These are phyloP conservation scores for Aspergillus carlsbadensis DNA, from an alignment of 495 filamentous ascomycete species.

Conservation along the genomic window DNA sequence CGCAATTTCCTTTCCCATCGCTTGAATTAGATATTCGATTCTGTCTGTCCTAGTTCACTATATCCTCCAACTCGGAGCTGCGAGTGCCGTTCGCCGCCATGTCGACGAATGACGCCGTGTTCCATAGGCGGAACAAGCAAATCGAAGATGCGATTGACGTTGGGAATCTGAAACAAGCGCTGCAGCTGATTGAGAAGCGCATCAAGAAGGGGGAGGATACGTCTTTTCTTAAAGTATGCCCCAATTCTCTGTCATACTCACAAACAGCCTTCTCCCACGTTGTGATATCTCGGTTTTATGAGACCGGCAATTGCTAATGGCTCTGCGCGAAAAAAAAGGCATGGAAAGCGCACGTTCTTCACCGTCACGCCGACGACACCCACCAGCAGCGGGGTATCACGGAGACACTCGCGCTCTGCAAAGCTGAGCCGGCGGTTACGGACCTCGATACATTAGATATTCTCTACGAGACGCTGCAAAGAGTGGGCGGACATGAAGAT, in stretches of 20 bases:
- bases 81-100: slow-evolving; percentile 24
- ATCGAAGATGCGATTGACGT: slow-evolving; percentile 58
- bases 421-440: slow-evolving; percentile 46
- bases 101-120: slow-evolving; percentile 42
- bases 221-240: slow-evolving; percentile 36
- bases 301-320: slow-evolving; percentile 10
- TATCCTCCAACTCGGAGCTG: background rate
- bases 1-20: background rate
- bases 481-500: slow-evolving; percentile 32
- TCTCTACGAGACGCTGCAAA: slow-evolving; percentile 37
- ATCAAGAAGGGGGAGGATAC: slow-evolving; percentile 60
- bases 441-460: slow-evolving; percentile 52
- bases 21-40: background rate
- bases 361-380: slow-evolving; percentile 42
- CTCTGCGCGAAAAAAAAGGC: slow-evolving; percentile 31
- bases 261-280: background rate
- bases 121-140: slow-evolving; percentile 56
- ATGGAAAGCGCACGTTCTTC: slow-evolving; percentile 53
- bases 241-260: background rate
- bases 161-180: slow-evolving; percentile 56
- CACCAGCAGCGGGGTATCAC: slow-evolving; percentile 42
- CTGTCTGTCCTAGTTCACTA: background rate
- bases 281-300: background rate
- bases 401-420: slow-evolving; percentile 48
- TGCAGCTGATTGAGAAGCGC: slow-evolving; percentile 59